These are phyloP conservation scores for Boletus rufocinnamomeus DNA, from an alignment of 768 basidiomycete species.

Conservation along the genomic window DNA sequence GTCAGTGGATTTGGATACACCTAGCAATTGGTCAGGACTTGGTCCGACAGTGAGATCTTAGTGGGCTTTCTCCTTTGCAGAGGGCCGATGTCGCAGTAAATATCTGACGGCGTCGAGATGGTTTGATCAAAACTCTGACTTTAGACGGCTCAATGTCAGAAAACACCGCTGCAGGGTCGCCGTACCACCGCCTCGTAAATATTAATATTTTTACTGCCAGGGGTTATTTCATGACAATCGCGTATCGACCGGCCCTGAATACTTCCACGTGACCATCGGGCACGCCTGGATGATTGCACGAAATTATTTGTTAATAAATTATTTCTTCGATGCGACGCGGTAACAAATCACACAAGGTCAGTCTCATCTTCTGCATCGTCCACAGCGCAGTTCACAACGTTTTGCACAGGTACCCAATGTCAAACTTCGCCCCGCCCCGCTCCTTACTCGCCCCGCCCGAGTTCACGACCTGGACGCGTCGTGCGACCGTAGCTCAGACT, in stretches of 20 bases:
- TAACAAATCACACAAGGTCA: slow-evolving; percentile 70
- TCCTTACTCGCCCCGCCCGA: slow-evolving; percentile 25
- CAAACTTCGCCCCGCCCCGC: slow-evolving; percentile 68
- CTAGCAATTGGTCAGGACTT: not conserved
- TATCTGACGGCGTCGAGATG: not conserved
- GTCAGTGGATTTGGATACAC: not conserved
- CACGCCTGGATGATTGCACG: not conserved
- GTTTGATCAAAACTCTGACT: not conserved
- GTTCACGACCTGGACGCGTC: slow-evolving; percentile 28
- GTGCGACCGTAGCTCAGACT: slow-evolving; percentile 48
- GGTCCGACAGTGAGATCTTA: not conserved
- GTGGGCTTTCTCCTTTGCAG: not conserved
- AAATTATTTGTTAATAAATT: slow-evolving; percentile 1
- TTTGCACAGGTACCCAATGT: slow-evolving; percentile 74
- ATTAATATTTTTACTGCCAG: not conserved
- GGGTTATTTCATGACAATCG: not conserved
- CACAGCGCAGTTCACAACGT: not conserved
- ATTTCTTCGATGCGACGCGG: slow-evolving; percentile 45
- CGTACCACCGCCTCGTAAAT: not conserved
- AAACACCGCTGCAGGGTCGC: too few relatives aligned
- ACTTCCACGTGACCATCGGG: not conserved
- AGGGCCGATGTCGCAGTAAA: not conserved
- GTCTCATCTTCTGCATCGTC: not conserved
- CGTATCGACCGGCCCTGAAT: slow-evolving; percentile 29
- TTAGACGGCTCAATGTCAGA: too few relatives aligned